Evolutionary conservation across 2,329 filamentous ascomycete genomes (phyloP).

Genomic region (Penicillium psychrosexuale): DNA sequence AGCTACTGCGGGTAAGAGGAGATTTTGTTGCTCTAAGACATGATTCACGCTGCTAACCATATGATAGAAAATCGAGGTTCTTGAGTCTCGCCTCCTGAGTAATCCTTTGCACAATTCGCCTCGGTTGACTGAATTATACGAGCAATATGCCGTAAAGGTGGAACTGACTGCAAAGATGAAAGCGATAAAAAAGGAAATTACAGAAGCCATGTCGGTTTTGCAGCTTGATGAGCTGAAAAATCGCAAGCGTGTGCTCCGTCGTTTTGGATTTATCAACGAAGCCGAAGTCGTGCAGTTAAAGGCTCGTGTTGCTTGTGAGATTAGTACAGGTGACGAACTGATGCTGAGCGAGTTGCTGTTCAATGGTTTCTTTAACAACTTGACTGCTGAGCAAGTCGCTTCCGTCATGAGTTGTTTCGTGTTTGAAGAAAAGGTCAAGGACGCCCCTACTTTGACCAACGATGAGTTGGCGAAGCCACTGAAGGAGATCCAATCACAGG

Average conservation of each 20-base stretch:
- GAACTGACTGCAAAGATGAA: conserved; percentile 76
- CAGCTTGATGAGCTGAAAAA: conserved; percentile 96
- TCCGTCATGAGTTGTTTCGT: conserved; percentile 90
- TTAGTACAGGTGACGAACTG: conserved; percentile 92
- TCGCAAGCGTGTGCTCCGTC: conserved; percentile 88
- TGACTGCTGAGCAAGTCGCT: conserved; percentile 82
- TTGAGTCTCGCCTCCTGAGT: conserved; percentile 82
- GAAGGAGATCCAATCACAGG: conserved; percentile 81
- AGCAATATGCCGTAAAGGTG: conserved; percentile 81
- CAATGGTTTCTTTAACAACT: conserved; percentile 96
- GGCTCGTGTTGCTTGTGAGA: conserved; percentile 94
- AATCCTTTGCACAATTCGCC: conserved; percentile 92
- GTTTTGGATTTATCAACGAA: conserved; percentile 93
- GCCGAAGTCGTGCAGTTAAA: conserved; percentile 94
- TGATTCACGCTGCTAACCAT: conserved; percentile 16
- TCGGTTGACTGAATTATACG: conserved; percentile 76
- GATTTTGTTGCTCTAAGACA: not conserved
- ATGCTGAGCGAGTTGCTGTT: conserved; percentile 91
- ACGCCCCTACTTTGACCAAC: conserved; percentile 62
- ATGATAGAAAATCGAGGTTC: conserved; percentile 86
- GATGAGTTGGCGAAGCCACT: conserved; percentile 85
- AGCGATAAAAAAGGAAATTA: conserved; percentile 80
- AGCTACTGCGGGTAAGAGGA: conserved; percentile 63
- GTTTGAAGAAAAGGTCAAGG: conserved; percentile 91
- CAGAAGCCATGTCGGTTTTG: conserved; percentile 78